Evolutionary conservation across 2,329 filamentous ascomycete genomes (phyloP).

Genomic region (Ophioceras dolichostomum): DNA sequence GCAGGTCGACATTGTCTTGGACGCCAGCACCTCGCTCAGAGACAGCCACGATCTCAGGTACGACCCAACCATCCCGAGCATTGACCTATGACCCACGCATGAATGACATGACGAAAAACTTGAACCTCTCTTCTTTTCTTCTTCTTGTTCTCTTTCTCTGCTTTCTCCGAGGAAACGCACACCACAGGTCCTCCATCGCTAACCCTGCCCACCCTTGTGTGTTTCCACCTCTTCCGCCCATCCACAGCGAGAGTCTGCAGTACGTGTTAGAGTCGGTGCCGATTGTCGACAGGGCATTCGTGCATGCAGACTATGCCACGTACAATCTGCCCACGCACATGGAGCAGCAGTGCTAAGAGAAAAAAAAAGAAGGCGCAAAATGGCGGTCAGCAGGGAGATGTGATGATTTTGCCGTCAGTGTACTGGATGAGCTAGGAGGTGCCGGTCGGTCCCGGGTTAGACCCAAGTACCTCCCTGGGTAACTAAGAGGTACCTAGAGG

Average conservation of each 20-base stretch:
- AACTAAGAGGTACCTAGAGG: too few relatives aligned
- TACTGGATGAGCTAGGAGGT: too few relatives aligned
- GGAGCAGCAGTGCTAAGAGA: constrained; percentile 21
- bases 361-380: too few relatives aligned
- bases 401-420: too few relatives aligned
- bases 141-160: not conserved
- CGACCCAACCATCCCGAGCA: too few relatives aligned
- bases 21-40: constrained; percentile 60
- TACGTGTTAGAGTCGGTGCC: constrained; percentile 79
- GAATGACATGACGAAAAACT: too few relatives aligned
- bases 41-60: constrained; percentile 67
- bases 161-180: not conserved
- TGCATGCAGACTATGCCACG: constrained; percentile 52
- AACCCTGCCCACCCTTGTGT: too few relatives aligned
- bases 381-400: too few relatives aligned
- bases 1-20: constrained; percentile 72
- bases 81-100: too few relatives aligned
- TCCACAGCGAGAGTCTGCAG: constrained; percentile 55
- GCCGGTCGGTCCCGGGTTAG: too few relatives aligned
- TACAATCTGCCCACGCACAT: constrained; percentile 52
- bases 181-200: too few relatives aligned
- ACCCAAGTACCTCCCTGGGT: too few relatives aligned
- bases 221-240: not conserved
- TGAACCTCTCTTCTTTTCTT: not conserved
- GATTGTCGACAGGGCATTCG: constrained; percentile 61